Evolutionary conservation across 345 rosid genomes (phyloP), one percentile per base, ranked within the genome.

Genomic region (Camelina hispida): DNA sequence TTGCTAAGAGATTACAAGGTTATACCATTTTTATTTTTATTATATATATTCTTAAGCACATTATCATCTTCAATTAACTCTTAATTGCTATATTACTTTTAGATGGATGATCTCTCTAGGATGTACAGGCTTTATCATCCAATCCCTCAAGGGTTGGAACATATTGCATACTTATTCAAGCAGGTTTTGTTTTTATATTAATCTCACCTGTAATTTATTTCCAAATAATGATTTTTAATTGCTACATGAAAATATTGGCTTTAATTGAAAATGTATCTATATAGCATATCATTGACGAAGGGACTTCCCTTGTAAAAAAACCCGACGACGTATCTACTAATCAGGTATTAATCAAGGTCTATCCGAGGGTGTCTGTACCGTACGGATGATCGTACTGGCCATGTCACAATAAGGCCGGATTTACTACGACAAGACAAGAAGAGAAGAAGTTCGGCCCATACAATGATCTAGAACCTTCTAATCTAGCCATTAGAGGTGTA

Each of bases 1-100:
- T 82, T 91, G 84, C 93, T 94, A 17, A 82, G 85, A 79, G 93
- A 94, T 25, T 87, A 88, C 67, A 94, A 90, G 89, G 96, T 23
- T 22, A 23, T 23, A 23, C 25, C 25, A 23, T 23, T 23, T 20
- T 20, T 20, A 20, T 20, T 20, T 0, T 20, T 20, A 20, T 20
- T 20, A 20, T 20, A 1, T 28, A 28, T 28, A 28, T 30, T 30
- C 5, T 30, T 30, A 23, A 8, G 1, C 18, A 16, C 7, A 16
- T 2, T 47, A 47, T 15, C 16, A 32, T 30, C 11, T 14, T 4
- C 15, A 9, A 4, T 11, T 51, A 1, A 16, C 28, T 11, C 1
- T 17, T 22, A 11, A 34, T 34, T 32, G 23, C 4, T 58, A 2
- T 34, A 14, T 60, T 51, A 51, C 25, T 25, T 46, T 44, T 23